phyloP scores from a whole-genome alignment of 1,284 basidiomycete genomes.

The Ceratobasidium papillatum region DNA sequence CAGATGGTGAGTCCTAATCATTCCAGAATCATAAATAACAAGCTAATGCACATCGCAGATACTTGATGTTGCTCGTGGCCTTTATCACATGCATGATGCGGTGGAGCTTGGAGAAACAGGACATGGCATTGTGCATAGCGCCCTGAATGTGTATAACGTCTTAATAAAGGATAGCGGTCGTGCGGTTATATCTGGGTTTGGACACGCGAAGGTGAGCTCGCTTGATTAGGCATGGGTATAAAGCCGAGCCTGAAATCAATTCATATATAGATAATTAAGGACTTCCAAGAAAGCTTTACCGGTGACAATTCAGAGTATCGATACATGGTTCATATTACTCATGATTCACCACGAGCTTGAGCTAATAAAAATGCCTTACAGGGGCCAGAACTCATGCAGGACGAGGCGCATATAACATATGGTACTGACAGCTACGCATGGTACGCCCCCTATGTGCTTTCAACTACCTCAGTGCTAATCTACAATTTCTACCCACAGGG shows the following conservation, averaged over 20 bases:
- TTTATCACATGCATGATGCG: slow-evolving; percentile 18
- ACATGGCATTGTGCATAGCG: too few relatives aligned
- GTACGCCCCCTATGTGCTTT: neutral
- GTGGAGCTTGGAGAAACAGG: neutral
- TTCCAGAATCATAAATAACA: too few relatives aligned
- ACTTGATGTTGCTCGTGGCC: slow-evolving; percentile 11
- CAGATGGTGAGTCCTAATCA: slow-evolving; percentile 9
- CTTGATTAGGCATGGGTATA: too few relatives aligned
- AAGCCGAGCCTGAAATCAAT: too few relatives aligned
- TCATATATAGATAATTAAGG: neutral
- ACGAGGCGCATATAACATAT: neutral
- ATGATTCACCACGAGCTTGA: too few relatives aligned
- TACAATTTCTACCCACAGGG: neutral
- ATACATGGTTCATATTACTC: too few relatives aligned
- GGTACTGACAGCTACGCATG: slow-evolving; percentile 16
- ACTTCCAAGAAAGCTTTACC: neutral
- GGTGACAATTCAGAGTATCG: too few relatives aligned
- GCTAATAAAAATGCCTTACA: too few relatives aligned
- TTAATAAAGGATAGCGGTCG: slow-evolving; percentile 20
- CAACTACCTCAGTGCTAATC: too few relatives aligned
- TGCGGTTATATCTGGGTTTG: slow-evolving; percentile 18
- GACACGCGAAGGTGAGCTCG: slow-evolving; percentile 19
- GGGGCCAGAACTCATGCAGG: too few relatives aligned
- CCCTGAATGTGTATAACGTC: slow-evolving; percentile 8
- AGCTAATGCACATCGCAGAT: neutral